These are phyloP conservation scores for Backusella circina DNA, from an alignment of 192 early-diverging fungal species.

Conservation along the genomic window DNA sequence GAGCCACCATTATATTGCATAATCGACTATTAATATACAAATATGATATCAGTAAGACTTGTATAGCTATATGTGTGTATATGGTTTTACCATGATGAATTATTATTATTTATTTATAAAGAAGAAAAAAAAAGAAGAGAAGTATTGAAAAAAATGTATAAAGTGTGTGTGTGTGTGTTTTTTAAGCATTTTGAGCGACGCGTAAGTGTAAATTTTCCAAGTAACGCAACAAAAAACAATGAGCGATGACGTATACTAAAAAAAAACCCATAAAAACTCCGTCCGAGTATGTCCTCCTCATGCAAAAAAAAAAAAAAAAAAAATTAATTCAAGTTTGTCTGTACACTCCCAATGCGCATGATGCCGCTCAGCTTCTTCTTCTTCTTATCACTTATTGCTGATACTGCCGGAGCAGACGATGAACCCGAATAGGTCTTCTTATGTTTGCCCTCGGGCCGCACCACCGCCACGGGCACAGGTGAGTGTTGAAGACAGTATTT, in stretches of 20 bases:
- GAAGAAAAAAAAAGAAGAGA: not conserved
- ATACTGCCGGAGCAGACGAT: not conserved
- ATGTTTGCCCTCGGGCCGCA: conserved; percentile 35
- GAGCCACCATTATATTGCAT: conserved; percentile 95
- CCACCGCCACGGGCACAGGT: conserved; percentile 59
- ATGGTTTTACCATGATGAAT: not conserved
- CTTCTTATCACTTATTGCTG: not conserved
- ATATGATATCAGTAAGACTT: not conserved
- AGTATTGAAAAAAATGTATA: not conserved
- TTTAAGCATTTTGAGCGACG: not conserved
- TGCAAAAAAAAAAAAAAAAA: not conserved
- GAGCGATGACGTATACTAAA: not conserved
- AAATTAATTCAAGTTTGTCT: not conserved
- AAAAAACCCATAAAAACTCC: not conserved
- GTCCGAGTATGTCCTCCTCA: too few relatives aligned
- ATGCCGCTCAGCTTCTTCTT: not conserved
- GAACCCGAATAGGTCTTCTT: not conserved
- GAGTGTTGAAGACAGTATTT: conserved; percentile 63
- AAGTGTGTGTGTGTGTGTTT: not conserved
- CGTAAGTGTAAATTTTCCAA: not conserved
- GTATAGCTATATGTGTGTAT: not conserved
- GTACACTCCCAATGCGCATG: not conserved
- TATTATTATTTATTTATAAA: not conserved
- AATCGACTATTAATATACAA: conserved; percentile 53
- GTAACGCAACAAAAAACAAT: not conserved